Evolutionary conservation across 2,329 filamentous ascomycete species (phyloP), one percentile per base, ranked within the genome.

Genomic region (Canariomyces notabilis): DNA sequence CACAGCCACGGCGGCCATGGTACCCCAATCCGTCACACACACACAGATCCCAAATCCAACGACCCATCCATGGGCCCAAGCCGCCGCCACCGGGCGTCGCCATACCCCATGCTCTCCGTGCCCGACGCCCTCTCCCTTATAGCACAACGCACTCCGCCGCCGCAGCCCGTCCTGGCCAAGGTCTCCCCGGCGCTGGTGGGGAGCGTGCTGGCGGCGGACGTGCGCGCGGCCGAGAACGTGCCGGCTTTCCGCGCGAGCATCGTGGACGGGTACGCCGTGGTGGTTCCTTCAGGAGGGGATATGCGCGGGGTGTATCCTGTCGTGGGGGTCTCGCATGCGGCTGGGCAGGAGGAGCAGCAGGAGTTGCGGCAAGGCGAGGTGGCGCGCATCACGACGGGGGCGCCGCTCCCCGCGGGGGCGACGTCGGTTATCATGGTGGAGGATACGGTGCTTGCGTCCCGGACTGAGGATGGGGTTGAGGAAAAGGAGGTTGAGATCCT

Each of bases 401-500:
- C 93, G 5, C 91, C 93, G 9, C 70, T 98, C 1, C 93, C 93
- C 1, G 82, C 83, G 0, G 89, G 90, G 1, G 89, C 93, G 2
- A 95, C 88, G 20, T 85, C 91, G 0, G 90, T 98, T 5, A 84
- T 96, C 37, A 97, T 94, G 89, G 93, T 98, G 0, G 93, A 98
- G 68, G 93, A 96, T 60, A 98, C 93, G 0, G 68, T 83, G 1
- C 72, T 98, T 4, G 80, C 78, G 50, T 82, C 79, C 2, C 81
- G 80, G 65, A 93, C 89, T 0, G 82, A 86, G 0, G 87, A 95
- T 56, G 87, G 83, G 0, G 75, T 75, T 41, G 93, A 98, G 67
- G 93, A 98, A 65, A 83, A 83, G 39, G 85, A 89, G 51, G 79
- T 98, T 2, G 87, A 95, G 63, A 90, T 98, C 31, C 71, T 95